These are phyloP conservation scores for Trichosanthes truncata DNA, from an alignment of 306 rosid species.

Conservation along the genomic window DNA sequence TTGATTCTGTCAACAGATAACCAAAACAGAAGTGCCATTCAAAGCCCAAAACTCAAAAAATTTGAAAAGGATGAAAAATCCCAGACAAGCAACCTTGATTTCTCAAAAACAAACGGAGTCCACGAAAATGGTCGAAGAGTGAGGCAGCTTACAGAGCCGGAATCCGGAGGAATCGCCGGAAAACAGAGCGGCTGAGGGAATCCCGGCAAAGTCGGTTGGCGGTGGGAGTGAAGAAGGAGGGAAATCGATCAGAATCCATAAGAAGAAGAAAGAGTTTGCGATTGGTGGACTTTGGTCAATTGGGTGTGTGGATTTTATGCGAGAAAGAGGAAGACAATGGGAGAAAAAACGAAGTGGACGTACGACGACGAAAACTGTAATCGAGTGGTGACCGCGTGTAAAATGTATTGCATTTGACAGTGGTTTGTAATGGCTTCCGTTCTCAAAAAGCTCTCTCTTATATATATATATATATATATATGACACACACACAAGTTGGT, in stretches of 20 bases:
- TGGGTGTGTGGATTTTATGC: conserved; percentile 11
- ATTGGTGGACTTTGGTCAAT: neutral
- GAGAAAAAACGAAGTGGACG: neutral
- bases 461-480: too few species aligned
- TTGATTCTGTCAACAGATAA: neutral
- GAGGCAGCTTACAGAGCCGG: conserved; percentile 20
- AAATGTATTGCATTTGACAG: neutral
- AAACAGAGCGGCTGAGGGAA: conserved; percentile 17
- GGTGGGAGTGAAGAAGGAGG: conserved; percentile 20
- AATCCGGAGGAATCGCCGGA: conserved; percentile 18
- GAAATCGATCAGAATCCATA: conserved; percentile 33
- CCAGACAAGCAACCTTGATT: conserved; percentile 36
- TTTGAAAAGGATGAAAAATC: neutral
- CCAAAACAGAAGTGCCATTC: neutral
- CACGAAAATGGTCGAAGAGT: neutral
- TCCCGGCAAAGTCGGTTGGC: conserved; percentile 22
- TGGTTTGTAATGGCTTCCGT: neutral
- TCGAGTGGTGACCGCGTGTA: neutral
- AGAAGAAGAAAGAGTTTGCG: neutral
- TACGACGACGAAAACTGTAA: neutral
- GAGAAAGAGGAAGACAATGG: neutral
- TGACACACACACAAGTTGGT: too few species aligned
- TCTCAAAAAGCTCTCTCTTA: neutral
- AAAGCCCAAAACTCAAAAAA: neutral
- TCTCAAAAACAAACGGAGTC: neutral